phyloP scores from a whole-genome alignment of 2,329 filamentous ascomycete species.

The Fusarium sp. region DNA sequence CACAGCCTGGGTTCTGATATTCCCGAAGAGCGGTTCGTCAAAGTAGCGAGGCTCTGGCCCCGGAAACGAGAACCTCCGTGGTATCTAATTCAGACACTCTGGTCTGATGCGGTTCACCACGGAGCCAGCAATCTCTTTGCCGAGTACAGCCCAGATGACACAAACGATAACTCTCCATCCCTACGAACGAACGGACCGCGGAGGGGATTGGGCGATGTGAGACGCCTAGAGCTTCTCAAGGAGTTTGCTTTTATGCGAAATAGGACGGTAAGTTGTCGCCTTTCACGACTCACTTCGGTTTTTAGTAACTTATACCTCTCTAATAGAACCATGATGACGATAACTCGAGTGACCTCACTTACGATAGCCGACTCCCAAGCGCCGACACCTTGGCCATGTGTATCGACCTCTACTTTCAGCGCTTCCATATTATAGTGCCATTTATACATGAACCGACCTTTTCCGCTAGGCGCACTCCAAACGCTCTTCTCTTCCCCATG shows the following conservation, averaged over 20 bases:
- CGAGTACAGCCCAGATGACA: neutral
- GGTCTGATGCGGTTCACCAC: neutral
- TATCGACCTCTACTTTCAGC: conserved; percentile 16
- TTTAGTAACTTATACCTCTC: neutral
- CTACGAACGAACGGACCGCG: neutral
- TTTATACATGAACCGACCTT: conserved; percentile 23
- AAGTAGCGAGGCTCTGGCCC: conserved; percentile 13
- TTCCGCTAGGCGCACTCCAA: conserved; percentile 8
- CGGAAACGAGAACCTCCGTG: neutral
- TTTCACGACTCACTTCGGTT: no score
- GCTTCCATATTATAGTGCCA: conserved; percentile 8
- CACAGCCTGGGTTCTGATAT: neutral
- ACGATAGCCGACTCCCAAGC: neutral
- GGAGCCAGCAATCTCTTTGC: neutral
- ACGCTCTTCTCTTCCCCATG: neutral
- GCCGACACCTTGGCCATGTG: neutral
- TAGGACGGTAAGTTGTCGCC: neutral
- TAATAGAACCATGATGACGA: neutral
- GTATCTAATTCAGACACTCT: neutral
- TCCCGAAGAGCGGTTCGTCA: conserved; percentile 11
- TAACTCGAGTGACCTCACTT: neutral
- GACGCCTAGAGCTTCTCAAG: neutral
- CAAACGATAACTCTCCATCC: neutral
- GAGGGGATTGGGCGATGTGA: neutral
- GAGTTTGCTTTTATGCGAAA: neutral